Conservation (phyloP, 176 grass and related monocot species). For the Ensete glaucum region DNA sequence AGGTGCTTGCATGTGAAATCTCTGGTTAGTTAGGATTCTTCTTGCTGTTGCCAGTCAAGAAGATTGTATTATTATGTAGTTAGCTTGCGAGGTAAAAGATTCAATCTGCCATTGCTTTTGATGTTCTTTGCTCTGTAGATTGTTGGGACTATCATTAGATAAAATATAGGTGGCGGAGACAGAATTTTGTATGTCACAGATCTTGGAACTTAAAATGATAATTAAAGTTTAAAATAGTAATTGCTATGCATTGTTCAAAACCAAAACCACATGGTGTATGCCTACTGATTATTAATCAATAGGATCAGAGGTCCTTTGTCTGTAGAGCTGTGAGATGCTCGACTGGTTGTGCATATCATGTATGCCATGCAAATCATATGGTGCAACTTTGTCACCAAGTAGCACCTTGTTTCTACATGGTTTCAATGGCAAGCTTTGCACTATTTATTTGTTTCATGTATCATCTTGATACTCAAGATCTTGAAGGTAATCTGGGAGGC, state of each 20-base stretch:
- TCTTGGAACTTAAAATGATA: not conserved
- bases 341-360: no score
- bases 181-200: not conserved
- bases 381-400: no score
- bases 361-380: no score
- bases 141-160: not conserved
- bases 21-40: not conserved
- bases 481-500: no score
- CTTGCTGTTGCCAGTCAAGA: not conserved
- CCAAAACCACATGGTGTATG: not conserved
- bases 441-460: no score
- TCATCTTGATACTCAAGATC: no score
- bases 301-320: no score
- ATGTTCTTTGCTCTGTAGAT: not conserved
- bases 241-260: not conserved
- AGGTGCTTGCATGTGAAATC: slow-evolving; percentile 63
- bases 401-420: no score
- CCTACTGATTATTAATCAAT: no score
- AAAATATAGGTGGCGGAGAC: not conserved
- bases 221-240: not conserved
- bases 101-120: no score
- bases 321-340: no score
- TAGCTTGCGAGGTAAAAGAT: not conserved
- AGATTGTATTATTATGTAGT: slow-evolving; percentile 7
- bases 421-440: no score